Evolutionary conservation across 2,329 filamentous ascomycete species (phyloP).

Genomic region (Trichoderma semiorbis): DNA sequence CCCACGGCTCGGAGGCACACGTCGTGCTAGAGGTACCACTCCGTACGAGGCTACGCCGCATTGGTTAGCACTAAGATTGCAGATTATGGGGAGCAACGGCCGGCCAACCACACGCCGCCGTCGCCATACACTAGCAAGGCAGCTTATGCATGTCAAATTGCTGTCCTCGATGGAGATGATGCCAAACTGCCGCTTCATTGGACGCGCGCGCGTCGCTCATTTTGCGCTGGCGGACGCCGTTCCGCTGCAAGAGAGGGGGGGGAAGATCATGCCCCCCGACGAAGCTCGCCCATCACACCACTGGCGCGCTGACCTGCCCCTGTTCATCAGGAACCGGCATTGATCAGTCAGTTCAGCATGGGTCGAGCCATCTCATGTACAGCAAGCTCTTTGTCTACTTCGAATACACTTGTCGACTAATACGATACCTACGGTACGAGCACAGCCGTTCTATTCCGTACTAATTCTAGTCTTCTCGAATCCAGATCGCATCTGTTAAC

Average conservation of each 20-base stretch:
- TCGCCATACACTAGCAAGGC: not conserved
- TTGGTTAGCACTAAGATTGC: not conserved
- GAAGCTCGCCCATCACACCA: constrained; percentile 4
- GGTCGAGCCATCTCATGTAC: not conserved
- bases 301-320: not conserved
- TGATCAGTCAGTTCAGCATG: not conserved
- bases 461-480: not conserved
- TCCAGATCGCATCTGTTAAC: not conserved
- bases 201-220: not conserved
- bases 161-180: not conserved
- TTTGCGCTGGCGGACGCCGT: not conserved
- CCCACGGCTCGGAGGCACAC: not conserved
- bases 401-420: not conserved
- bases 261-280: constrained; percentile 7
- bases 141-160: constrained; percentile 16
- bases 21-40: not conserved
- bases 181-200: not conserved
- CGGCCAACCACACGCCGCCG: not conserved
- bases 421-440: no score
- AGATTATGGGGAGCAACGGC: not conserved
- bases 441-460: not conserved
- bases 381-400: not conserved
- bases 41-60: not conserved
- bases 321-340: constrained; percentile 14
- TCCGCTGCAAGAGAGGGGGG: not conserved